Conservation (phyloP, 345 rosid species). For the Euphorbia pulcherrima region DNA sequence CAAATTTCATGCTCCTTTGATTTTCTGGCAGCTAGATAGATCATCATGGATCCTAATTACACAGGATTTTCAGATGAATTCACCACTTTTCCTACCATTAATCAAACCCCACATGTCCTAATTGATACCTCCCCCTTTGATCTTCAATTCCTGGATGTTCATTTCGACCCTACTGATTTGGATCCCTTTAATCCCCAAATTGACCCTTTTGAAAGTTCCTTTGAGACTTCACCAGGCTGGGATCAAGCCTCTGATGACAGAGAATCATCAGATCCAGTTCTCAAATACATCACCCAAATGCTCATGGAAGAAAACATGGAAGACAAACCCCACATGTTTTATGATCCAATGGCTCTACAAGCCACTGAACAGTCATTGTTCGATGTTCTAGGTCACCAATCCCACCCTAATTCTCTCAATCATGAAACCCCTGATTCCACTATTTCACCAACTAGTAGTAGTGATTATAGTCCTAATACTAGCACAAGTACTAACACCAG, state of each 20-base stretch:
- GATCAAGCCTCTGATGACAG: conserved; percentile 29
- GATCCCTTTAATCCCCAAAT: conserved; percentile 9
- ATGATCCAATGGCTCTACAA: conserved; percentile 22
- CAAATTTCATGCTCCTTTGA: no score
- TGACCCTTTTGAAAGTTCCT: conserved; percentile 11
- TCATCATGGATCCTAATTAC: conserved; percentile 19
- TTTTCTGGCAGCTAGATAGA: background rate
- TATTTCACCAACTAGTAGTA: conserved; percentile 19
- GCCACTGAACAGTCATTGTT: conserved; percentile 28
- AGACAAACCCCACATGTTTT: conserved; percentile 22
- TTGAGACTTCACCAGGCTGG: conserved; percentile 14
- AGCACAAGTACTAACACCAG: conserved; percentile 4
- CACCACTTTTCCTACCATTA: background rate
- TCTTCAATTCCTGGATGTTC: conserved; percentile 10
- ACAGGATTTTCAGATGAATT: conserved; percentile 4
- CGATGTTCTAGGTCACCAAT: conserved; percentile 19
- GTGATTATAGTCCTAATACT: conserved; percentile 9
- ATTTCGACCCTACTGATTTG: conserved; percentile 16
- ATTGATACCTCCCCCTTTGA: conserved; percentile 18
- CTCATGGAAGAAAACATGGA: conserved; percentile 34
- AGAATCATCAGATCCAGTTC: conserved; percentile 25
- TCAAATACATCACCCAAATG: conserved; percentile 29
- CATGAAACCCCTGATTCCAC: conserved; percentile 22
- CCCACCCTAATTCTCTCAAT: conserved; percentile 2
- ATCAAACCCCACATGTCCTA: conserved; percentile 10